These are phyloP conservation scores for Cunninghamia lanceolata DNA, from an alignment of 75 land plant species.

Conservation along the genomic window DNA sequence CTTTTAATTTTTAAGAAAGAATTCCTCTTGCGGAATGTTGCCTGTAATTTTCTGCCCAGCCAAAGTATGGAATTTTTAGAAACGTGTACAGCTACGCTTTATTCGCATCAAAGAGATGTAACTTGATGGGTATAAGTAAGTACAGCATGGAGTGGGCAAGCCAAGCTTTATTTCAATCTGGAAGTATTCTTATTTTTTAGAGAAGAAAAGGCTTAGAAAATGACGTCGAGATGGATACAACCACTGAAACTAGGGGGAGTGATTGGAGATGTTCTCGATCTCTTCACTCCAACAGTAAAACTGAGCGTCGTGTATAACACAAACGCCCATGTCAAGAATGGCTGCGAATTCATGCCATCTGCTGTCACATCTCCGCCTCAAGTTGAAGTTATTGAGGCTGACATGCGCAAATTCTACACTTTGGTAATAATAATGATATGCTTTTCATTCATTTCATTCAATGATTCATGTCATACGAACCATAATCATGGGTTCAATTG, in stretches of 20 bases:
- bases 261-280: not conserved
- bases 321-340: not conserved
- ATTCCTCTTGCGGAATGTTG: too few species aligned
- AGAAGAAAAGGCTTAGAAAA: not conserved
- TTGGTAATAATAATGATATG: not conserved
- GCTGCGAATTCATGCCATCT: not conserved
- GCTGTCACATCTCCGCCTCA: not conserved
- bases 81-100: not conserved
- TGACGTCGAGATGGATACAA: not conserved
- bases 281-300: not conserved
- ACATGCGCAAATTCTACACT: not conserved
- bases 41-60: not conserved
- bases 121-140: not conserved
- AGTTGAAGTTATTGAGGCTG: not conserved
- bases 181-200: not conserved
- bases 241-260: not conserved
- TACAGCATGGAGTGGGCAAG: not conserved
- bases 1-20: too few species aligned
- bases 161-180: not conserved
- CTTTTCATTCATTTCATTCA: not conserved
- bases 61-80: not conserved
- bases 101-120: not conserved
- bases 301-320: not conserved
- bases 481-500: not conserved
- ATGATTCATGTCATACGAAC: not conserved